Base-by-base conservation (phyloP, 345 rosid genomes). In the Physaria fendleri region DNA sequence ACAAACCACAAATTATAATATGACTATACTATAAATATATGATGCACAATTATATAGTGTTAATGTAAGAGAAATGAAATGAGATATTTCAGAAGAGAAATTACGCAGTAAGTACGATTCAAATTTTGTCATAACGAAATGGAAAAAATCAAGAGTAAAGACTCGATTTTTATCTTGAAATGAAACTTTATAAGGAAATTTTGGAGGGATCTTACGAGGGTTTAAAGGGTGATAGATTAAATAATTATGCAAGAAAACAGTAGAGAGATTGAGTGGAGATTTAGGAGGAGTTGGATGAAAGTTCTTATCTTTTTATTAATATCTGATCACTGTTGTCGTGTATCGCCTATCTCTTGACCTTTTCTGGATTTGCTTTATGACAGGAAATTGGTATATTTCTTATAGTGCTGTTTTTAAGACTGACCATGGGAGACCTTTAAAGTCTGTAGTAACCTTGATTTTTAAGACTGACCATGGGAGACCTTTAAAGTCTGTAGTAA, bases 391-490 rank as follows among this genome's bases (percentile, higher is more conserved):
- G n/a, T n/a, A n/a, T n/a, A n/a, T n/a, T n/a, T n/a, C n/a, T n/a
- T n/a, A n/a, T n/a, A n/a, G n/a, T n/a, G n/a, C n/a, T n/a, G n/a
- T n/a, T n/a, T n/a, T n/a, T n/a, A n/a, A n/a, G n/a, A n/a, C n/a
- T n/a, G n/a, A n/a, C n/a, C n/a, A n/a, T n/a, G n/a, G n/a, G n/a
- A n/a, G n/a, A n/a, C n/a, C n/a, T n/a, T n/a, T n/a, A n/a, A n/a
- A n/a, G n/a, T n/a, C n/a, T n/a, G n/a, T n/a, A n/a, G n/a, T n/a
- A n/a, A n/a, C n/a, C n/a, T n/a, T n/a, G n/a, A n/a, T n/a, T n/a
- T n/a, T n/a, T n/a, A n/a, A n/a, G n/a, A n/a, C n/a, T n/a, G 94
- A 68, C 95, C 95, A 33, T n/a, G 96, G 74, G 71, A 87, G 94
- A 56, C 95, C 97, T 64, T 82, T 79, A 56, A 97, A 77, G 57